phyloP scores from a whole-genome alignment of 495 filamentous ascomycete genomes.

The Penicillium samsonianum region DNA sequence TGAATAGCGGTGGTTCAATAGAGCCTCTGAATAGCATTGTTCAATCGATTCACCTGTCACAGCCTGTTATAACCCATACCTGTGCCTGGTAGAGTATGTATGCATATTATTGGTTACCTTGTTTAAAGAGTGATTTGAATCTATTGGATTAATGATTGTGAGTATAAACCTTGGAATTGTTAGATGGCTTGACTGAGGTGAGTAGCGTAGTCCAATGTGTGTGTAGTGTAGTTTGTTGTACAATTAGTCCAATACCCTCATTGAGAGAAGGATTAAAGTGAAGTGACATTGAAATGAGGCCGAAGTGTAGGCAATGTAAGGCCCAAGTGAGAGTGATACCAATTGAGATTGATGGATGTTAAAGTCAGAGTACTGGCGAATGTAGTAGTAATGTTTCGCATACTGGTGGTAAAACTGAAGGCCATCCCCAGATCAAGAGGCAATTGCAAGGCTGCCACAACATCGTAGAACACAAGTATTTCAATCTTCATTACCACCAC shows the following conservation, averaged over 20 bases:
- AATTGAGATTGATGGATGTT: neutral
- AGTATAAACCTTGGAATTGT: too few relatives aligned
- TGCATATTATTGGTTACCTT: too few relatives aligned
- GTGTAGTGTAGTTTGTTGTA: too few relatives aligned
- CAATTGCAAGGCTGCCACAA: neutral
- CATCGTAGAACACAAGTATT: neutral
- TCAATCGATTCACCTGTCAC: neutral
- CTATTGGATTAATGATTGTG: too few relatives aligned
- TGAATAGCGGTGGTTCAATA: neutral
- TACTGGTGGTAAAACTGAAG: neutral
- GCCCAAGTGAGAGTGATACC: neutral
- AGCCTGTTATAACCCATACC: neutral
- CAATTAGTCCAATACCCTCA: too few relatives aligned
- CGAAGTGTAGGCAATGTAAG: neutral
- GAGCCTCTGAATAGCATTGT: neutral
- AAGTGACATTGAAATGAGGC: neutral
- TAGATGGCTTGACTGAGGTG: too few relatives aligned
- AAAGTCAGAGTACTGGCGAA: neutral
- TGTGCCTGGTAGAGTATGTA: too few relatives aligned
- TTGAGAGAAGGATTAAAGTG: neutral
- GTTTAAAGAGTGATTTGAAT: too few relatives aligned
- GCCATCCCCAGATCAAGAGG: neutral
- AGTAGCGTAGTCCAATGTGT: too few relatives aligned
- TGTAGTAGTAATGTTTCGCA: neutral
- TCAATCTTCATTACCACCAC: neutral